Evolutionary conservation across 1,139 yeast genomes (phyloP).

Genomic region (Torulaspora pretoriensis): DNA sequence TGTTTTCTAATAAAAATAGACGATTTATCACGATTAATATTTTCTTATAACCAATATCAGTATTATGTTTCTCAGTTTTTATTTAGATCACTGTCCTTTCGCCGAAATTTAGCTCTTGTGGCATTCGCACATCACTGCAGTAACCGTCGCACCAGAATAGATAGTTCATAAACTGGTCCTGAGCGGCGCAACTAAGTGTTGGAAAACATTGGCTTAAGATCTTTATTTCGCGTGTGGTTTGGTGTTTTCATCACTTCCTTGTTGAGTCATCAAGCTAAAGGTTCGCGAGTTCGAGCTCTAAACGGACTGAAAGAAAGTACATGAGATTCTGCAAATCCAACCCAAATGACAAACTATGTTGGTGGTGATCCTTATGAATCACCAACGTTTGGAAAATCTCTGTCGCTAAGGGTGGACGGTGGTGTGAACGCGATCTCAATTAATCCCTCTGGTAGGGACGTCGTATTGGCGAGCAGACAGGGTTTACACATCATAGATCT

Average conservation of each 20-base stretch:
- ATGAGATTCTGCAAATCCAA: not conserved
- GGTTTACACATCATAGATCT: slow-evolving; percentile 88
- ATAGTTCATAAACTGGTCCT: no score
- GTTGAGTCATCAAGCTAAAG: not conserved
- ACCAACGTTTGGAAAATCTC: slow-evolving; percentile 68
- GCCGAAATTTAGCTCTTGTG: no score
- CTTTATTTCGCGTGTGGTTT: slow-evolving; percentile 1
- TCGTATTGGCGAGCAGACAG: slow-evolving; percentile 76
- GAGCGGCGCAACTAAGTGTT: no score
- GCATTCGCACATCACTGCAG: no score
- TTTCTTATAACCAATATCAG: not conserved
- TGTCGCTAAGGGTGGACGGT: slow-evolving; percentile 83
- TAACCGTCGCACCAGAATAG: no score
- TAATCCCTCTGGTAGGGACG: slow-evolving; percentile 90
- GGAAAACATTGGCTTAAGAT: not conserved
- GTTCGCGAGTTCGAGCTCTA: not conserved
- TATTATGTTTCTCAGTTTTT: no score
- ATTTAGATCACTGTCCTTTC: no score
- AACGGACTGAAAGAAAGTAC: not conserved
- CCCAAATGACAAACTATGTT: slow-evolving; percentile 18
- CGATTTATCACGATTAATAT: not conserved
- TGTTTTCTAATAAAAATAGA: not conserved
- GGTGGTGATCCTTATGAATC: slow-evolving; percentile 38
- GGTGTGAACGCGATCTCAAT: slow-evolving; percentile 92
- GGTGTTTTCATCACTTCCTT: not conserved